Base-by-base conservation (phyloP, 2,329 filamentous ascomycete species). In the Drechslerella coelobrocha region DNA sequence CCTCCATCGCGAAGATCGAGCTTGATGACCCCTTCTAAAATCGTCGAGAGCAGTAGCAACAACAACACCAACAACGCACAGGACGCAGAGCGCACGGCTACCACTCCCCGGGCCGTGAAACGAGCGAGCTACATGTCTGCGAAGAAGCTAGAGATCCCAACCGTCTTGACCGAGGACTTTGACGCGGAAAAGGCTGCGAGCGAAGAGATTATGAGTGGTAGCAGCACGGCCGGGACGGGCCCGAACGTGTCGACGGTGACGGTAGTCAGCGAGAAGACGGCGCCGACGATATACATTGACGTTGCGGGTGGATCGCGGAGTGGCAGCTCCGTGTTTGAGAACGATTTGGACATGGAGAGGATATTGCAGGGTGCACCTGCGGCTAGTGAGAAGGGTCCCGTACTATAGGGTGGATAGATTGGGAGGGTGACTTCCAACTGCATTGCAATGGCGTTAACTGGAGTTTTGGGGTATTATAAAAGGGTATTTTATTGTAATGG, bases 91-190 rank as follows among this genome's bases (percentile, higher is more conserved):
- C n/a, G n/a, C n/a, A n/a, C n/a, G n/a, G n/a, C n/a, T n/a, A n/a
- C n/a, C n/a, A n/a, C 54, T n/a, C 47, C 50, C 24, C 45, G 21
- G n/a, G 7, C 24, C 21, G 9, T 43, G 21, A 68, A 68, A 19
- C 29, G 63, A 24, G 21, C 50, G 2, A 68, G 63, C 41, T 61
- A 61, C 23, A 56, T 61, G 63, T 68, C 63, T 0, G 63, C 55
- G 9, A 68, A 68, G 27, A 61, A 19, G 31, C 19, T 68, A 51
- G 63, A 68, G 29, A 68, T 68, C 19, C 63, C 63, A 12, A 41
- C 45, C 9, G 63, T 55, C 8, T 29, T 68, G 29, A 29, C 39
- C 12, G 63, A 68, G 10, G 55, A 59, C 2, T 17, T 17, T 1
- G 63, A 68, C 19, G 31, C 57, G 10, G 61, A 65, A 23, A 45